phyloP scores from a whole-genome alignment of 1,284 basidiomycete species.

The Polyporus tsugae region DNA sequence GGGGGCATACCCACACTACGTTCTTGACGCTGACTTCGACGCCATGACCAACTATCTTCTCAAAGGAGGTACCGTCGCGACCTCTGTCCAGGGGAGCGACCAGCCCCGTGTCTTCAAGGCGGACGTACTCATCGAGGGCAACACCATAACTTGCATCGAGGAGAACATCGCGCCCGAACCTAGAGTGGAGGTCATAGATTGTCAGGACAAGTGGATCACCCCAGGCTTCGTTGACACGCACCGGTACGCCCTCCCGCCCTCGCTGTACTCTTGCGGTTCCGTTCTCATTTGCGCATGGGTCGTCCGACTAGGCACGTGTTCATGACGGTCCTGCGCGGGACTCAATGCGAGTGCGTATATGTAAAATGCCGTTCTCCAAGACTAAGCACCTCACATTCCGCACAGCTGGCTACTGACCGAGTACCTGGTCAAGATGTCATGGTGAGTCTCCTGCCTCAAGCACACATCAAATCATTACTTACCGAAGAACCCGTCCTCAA shows the following conservation, averaged over 20 bases:
- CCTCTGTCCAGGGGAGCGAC: conserved; percentile 36
- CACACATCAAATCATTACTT: background rate
- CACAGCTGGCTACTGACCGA: conserved; percentile 42
- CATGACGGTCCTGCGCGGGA: conserved; percentile 42
- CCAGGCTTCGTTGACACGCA: conserved; percentile 45
- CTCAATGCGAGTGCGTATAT: conserved; percentile 42
- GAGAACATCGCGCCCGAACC: conserved; percentile 33
- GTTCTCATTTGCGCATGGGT: too few species aligned
- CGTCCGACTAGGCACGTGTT: conserved; percentile 38
- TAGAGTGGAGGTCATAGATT: conserved; percentile 40
- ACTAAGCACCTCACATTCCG: background rate
- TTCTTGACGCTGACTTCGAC: too few species aligned
- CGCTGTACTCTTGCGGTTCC: background rate
- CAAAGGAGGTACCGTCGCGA: conserved; percentile 41
- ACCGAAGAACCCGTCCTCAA: conserved; percentile 9
- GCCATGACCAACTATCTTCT: conserved; percentile 36
- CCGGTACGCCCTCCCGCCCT: conserved; percentile 30
- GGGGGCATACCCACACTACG: background rate
- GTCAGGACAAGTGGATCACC: conserved; percentile 43
- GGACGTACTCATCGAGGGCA: conserved; percentile 42
- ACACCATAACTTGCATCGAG: conserved; percentile 38
- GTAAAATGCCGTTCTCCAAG: too few species aligned
- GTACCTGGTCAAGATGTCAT: conserved; percentile 42
- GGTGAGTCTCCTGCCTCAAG: conserved; percentile 26
- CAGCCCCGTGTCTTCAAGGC: conserved; percentile 36